Conservation (phyloP, 2,329 filamentous ascomycete genomes). For the Myriosclerotinia scirpicola region DNA sequence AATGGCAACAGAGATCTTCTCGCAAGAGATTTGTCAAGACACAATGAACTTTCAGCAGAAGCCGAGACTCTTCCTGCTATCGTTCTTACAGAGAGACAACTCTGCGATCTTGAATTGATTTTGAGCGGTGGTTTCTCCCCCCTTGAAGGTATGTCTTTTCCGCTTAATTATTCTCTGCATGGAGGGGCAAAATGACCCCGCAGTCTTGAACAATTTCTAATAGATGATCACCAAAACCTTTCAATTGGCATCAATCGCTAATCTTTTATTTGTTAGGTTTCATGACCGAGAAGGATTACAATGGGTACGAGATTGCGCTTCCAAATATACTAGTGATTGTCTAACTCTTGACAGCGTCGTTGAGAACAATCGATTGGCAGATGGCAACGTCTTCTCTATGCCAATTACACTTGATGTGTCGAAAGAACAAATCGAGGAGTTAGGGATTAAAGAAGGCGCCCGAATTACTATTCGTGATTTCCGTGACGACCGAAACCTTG, state of each 20-base stretch:
- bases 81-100: constrained; percentile 84
- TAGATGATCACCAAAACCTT: not conserved
- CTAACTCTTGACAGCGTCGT: constrained; percentile 67
- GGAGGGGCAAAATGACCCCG: constrained; percentile 35
- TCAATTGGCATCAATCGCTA: constrained; percentile 30
- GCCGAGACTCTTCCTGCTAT: constrained; percentile 85
- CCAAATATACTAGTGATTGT: constrained; percentile 26
- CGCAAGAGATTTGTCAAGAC: constrained; percentile 83
- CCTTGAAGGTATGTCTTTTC: constrained; percentile 71
- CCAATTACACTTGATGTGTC: constrained; percentile 91
- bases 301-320: constrained; percentile 61
- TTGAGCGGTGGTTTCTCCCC: constrained; percentile 98
- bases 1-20: constrained; percentile 65
- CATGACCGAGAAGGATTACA: constrained; percentile 96
- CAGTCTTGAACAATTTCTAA: constrained; percentile 24
- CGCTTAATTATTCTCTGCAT: constrained; percentile 27
- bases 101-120: constrained; percentile 96
- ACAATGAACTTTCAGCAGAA: constrained; percentile 76
- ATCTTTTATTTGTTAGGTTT: constrained; percentile 62
- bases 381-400: constrained; percentile 92
- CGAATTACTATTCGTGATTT: constrained; percentile 90
- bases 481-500: constrained; percentile 92
- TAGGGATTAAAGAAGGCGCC: constrained; percentile 74
- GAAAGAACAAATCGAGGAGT: constrained; percentile 70
- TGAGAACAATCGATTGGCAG: constrained; percentile 78